Conservation (phyloP, 345 rosid genomes). For the Punica granatum region DNA sequence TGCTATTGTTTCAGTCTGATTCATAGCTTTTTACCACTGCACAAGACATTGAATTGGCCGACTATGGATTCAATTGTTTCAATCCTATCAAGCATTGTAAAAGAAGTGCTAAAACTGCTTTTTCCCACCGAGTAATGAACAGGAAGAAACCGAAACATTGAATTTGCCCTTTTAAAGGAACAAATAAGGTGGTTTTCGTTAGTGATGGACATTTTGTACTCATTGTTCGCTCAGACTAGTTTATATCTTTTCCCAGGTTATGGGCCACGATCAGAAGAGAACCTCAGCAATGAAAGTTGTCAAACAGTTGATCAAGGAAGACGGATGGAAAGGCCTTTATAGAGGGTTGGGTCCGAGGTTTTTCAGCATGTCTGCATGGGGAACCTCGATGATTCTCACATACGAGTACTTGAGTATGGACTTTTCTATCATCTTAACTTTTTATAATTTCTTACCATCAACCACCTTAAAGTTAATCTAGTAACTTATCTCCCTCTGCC, state of each 20-base stretch:
- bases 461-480: not conserved
- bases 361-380: slow-evolving; percentile 99
- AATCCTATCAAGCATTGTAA: too few relatives aligned
- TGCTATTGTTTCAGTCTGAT: not conserved
- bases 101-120: not conserved
- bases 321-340: slow-evolving; percentile 92
- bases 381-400: slow-evolving; percentile 92
- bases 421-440: slow-evolving; percentile 2
- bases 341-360: slow-evolving; percentile 94
- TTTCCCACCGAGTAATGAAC: not conserved
- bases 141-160: not conserved
- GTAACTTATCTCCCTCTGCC: not conserved
- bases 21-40: too few relatives aligned
- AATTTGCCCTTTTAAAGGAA: not conserved
- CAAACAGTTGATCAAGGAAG: slow-evolving; percentile 62
- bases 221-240: not conserved
- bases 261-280: slow-evolving; percentile 67
- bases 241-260: slow-evolving; percentile 37
- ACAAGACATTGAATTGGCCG: too few relatives aligned
- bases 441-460: not conserved
- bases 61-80: too few relatives aligned
- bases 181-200: not conserved
- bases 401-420: slow-evolving; percentile 93
- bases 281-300: slow-evolving; percentile 64
- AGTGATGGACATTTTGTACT: not conserved